A percentile compares a stretch with the other conserved stretches of the same genome.
These are phyloP conservation scores for Curvularia eragrostidis DNA, from an alignment of 2,329 filamentous ascomycete species.

Conservation along the genomic window DNA sequence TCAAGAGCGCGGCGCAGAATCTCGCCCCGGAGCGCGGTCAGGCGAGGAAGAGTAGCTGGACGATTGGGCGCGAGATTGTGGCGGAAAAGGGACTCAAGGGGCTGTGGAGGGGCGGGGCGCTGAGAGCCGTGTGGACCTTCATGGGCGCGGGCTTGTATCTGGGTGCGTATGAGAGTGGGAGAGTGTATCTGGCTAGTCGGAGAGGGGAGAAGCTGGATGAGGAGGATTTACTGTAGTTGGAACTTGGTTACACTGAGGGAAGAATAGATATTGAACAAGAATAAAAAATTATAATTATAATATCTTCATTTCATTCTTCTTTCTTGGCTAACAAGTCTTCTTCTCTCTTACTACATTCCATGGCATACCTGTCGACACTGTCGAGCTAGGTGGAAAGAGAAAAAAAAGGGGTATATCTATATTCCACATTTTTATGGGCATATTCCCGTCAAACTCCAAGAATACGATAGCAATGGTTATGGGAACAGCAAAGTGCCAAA, in stretches of 20 bases:
- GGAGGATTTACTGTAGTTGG: constrained; percentile 32
- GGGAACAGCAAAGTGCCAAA: not conserved
- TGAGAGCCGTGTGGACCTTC: constrained; percentile 82
- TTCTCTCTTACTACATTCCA: not conserved
- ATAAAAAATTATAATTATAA: not conserved
- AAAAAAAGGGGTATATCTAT: constrained; percentile 13
- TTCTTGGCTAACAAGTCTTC: not conserved
- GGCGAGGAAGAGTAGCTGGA: constrained; percentile 54
- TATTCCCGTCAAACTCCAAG: not conserved
- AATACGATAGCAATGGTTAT: not conserved
- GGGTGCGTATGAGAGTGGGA: constrained; percentile 82
- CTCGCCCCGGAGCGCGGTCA: not conserved
- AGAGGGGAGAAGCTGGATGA: constrained; percentile 52
- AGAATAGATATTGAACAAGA: too few species aligned
- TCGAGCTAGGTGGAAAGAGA: not conserved
- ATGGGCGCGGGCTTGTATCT: constrained; percentile 84
- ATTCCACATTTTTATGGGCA: not conserved
- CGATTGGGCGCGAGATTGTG: constrained; percentile 70
- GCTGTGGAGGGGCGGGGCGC: constrained; percentile 75
- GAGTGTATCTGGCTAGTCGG: constrained; percentile 58
- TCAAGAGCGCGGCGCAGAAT: not conserved
- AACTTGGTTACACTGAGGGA: too few species aligned
- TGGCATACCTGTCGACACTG: not conserved
- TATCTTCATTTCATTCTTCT: not conserved
- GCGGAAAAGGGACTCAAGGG: constrained; percentile 72